Evolutionary conservation across 169 alveolate genomes (phyloP).

Genomic region (Plasmodium inui): DNA sequence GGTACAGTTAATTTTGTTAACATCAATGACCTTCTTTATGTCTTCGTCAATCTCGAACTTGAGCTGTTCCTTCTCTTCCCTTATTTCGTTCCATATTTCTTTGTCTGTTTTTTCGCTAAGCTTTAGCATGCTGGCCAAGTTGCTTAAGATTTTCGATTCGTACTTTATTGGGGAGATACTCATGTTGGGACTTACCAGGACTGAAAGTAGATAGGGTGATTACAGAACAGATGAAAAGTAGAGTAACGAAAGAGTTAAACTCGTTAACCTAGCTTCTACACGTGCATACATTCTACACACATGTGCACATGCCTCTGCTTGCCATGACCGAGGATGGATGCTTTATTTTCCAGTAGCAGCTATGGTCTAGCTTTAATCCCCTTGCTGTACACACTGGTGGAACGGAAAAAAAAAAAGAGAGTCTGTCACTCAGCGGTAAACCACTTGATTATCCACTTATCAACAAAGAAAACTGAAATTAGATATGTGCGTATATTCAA

Average conservation of each 20-base stretch:
- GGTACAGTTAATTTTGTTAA: conserved; percentile 70
- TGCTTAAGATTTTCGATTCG: conserved; percentile 53
- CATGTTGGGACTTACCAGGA: conserved; percentile 22
- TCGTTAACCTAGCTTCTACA: background rate
- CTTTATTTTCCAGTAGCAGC: background rate
- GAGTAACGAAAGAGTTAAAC: background rate
- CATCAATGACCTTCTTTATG: conserved; percentile 27
- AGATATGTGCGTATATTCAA: background rate
- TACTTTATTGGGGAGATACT: conserved; percentile 48
- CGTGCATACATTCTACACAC: background rate
- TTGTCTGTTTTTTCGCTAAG: conserved; percentile 53
- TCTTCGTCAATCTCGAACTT: conserved; percentile 74
- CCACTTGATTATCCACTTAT: background rate
- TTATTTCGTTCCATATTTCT: conserved; percentile 43
- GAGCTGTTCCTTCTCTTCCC: conserved; percentile 5
- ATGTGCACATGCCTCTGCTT: background rate
- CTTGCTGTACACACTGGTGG: background rate
- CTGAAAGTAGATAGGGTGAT: background rate
- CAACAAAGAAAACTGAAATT: background rate
- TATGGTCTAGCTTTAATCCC: background rate
- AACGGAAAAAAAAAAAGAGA: background rate
- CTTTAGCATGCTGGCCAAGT: conserved; percentile 60
- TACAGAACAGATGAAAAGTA: background rate
- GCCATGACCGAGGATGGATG: background rate
- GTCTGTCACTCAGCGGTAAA: background rate